These are phyloP conservation scores for Arabis hirsuta DNA, from an alignment of 345 rosid genomes.

Conservation along the genomic window DNA sequence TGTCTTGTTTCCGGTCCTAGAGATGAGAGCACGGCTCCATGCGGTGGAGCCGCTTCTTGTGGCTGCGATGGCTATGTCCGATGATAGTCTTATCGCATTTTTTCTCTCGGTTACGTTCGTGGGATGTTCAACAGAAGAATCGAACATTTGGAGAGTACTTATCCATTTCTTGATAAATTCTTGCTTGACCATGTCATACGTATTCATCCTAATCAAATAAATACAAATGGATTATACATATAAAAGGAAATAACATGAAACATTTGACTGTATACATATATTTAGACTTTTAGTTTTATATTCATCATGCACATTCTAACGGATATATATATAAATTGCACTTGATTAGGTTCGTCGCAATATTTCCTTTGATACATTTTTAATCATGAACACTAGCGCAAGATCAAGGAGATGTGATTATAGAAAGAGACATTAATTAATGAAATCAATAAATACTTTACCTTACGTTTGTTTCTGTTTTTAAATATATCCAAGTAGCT, in stretches of 20 bases:
- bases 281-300: too few relatives aligned
- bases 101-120: conserved; percentile 64
- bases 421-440: neutral
- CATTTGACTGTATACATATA: neutral
- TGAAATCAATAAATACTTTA: conserved; percentile 22
- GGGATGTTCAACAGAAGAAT: conserved; percentile 46
- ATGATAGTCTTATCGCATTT: conserved; percentile 71
- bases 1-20: conserved; percentile 29
- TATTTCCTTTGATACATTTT: neutral
- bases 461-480: conserved; percentile 22
- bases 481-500: conserved; percentile 11
- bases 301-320: neutral
- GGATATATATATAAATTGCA: neutral
- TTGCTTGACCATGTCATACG: conserved; percentile 52
- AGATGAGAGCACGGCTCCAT: conserved; percentile 81
- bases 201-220: conserved; percentile 24
- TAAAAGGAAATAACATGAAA: neutral
- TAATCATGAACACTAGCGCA: conserved; percentile 1
- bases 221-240: neutral
- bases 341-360: conserved; percentile 2
- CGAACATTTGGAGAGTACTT: conserved; percentile 52
- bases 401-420: neutral
- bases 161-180: conserved; percentile 81
- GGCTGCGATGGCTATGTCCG: conserved; percentile 83
- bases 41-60: conserved; percentile 57